Base-by-base conservation (phyloP, 116 monocot species). In the Trichopus zeylanicus region DNA sequence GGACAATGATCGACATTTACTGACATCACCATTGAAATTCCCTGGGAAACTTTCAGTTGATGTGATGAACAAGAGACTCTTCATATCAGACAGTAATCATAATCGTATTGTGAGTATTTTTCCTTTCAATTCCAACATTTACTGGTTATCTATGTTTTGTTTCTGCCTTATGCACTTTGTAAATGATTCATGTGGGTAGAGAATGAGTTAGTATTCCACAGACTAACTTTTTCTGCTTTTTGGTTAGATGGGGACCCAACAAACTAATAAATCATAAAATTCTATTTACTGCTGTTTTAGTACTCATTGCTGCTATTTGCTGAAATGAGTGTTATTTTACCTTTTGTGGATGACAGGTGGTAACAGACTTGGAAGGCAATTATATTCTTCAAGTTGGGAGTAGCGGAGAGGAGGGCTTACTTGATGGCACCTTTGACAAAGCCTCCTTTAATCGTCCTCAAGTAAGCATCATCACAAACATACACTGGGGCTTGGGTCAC, bases 81-180 rank as follows among this genome's bases (percentile, higher is more conserved):
- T 97, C 53, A 91, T 97, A 65, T 97, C 97, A 53, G 97, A 97
- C 67, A 97, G 97, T 66, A 97, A 97, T 48, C 91, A 97, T 58
- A 97, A 97, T 73, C 81, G 97, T 73, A 91, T 97, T 39, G 97
- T 97, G 70, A 75, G 97, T 39, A 56, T 59, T 70, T 22, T 26
- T 60, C 25, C 37, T 42, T 65, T 57, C 64, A 6, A 18, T 61
- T 57, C 52, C 53, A 25, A 11, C 12, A 25, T 56, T 19, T 22
- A 25, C 52, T 62, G 15, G 22, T 22, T 68, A 51, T 18, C 25
- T 54, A 11, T 30, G 61, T 27, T 48, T 59, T 57, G 33, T 26
- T 38, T 70, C 30, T 22, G 10, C 3, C 5, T 18, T 20, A 42
- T 16, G 42, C n/a, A n/a, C n/a, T n/a, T 42, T 9, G n/a, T 16